Conservation (phyloP, 1,139 yeast genomes). For the Yarrowia galli region DNA sequence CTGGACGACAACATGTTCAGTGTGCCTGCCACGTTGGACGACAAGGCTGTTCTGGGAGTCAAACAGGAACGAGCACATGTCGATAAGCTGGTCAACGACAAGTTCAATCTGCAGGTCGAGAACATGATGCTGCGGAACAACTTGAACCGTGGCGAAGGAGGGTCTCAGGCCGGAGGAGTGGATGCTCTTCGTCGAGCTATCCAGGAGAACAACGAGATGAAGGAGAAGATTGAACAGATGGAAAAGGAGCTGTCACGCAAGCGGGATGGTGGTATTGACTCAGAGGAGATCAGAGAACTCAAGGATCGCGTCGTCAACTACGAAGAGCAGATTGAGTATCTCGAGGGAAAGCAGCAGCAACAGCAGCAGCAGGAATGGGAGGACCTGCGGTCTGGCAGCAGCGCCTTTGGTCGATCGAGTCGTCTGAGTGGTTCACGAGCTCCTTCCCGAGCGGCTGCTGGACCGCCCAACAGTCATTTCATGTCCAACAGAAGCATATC, state of each 20-base stretch:
- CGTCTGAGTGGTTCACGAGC: constrained; percentile 30
- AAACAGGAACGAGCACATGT: constrained; percentile 33
- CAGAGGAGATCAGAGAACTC: constrained; percentile 27
- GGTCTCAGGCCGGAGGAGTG: constrained; percentile 12
- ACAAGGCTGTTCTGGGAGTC: constrained; percentile 16
- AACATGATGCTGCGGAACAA: constrained; percentile 24
- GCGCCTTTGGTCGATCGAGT: constrained; percentile 11
- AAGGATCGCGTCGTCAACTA: constrained; percentile 35
- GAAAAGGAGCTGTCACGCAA: constrained; percentile 21
- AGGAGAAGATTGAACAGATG: constrained; percentile 28
- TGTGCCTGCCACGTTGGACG: constrained; percentile 20
- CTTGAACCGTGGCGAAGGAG: constrained; percentile 9
- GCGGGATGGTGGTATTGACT: constrained; percentile 1
- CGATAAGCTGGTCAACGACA: constrained; percentile 36
- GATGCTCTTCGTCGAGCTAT: constrained; percentile 6
- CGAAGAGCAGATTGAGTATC: constrained; percentile 35
- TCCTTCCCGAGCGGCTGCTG: constrained; percentile 7
- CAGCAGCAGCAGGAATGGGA: constrained; percentile 30
- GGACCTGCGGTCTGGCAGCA: constrained; percentile 17
- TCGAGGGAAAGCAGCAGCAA: constrained; percentile 27
- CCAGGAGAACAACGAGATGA: constrained; percentile 21
- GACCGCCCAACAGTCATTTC: background rate
- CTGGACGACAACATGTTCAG: constrained; percentile 14
- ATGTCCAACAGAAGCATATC: constrained; percentile 26
- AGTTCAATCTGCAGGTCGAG: constrained; percentile 30